Percentiles rank a stretch among this genome's conserved stretches.
phyloP scores from a whole-genome alignment of 2,329 filamentous ascomycete genomes.

The Sporothrix brasiliensis region DNA sequence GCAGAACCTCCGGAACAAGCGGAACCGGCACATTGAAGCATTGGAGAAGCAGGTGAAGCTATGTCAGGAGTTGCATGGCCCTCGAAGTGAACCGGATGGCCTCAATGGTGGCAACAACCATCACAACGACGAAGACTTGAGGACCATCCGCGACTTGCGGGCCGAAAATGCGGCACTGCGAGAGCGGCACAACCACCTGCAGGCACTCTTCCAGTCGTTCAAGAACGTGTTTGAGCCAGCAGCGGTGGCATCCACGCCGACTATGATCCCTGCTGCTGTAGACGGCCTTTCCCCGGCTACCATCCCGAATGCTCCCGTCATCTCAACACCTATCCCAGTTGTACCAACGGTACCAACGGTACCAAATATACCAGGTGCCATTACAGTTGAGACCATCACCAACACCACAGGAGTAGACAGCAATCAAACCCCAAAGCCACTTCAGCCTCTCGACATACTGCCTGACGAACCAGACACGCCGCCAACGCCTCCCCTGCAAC shows the following conservation, averaged over 20 bases:
- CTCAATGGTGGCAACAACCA: background rate
- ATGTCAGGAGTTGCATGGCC: constrained; percentile 24
- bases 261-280: too few relatives aligned
- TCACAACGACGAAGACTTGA: background rate
- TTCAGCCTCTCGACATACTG: background rate
- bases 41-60: constrained; percentile 28
- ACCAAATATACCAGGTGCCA: too few relatives aligned
- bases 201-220: constrained; percentile 1
- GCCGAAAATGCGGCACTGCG: constrained; percentile 21
- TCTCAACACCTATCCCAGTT: too few relatives aligned
- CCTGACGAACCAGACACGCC: background rate
- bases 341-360: too few relatives aligned
- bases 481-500: background rate
- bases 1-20: constrained; percentile 30
- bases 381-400: too few relatives aligned
- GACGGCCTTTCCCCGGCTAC: too few relatives aligned
- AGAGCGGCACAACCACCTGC: constrained; percentile 18
- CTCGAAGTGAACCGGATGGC: background rate
- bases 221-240: constrained; percentile 6
- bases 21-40: constrained; percentile 25
- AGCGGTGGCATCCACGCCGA: background rate
- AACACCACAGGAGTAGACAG: background rate
- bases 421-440: background rate
- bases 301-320: too few relatives aligned
- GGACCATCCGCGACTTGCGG: constrained; percentile 9